Base-by-base conservation (phyloP, 768 basidiomycete species). In the Pleurotus salmoneostramineus region DNA sequence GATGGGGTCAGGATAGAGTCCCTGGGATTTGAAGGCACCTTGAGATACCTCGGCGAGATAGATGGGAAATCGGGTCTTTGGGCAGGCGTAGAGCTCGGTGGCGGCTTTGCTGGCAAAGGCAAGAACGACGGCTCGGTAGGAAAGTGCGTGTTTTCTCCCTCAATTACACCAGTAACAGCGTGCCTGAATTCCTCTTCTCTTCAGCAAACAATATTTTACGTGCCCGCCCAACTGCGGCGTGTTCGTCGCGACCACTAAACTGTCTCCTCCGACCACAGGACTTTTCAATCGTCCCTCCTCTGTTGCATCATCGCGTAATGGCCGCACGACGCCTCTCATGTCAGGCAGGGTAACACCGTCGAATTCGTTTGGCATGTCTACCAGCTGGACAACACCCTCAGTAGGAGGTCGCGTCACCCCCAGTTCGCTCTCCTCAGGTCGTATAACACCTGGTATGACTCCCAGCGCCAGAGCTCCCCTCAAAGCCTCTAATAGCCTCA, bases 51-150 rank as follows among this genome's bases (percentile, higher is more conserved):
- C 14, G 96, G 96, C 4, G 81, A 84, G 63, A 95, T 97, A 56
- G 87, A 91, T 14, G 92, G 92, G 51, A 98, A 98, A 70, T 78
- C 83, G 2, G 96, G 95, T 3, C 73, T 87, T 5, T 99, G 93
- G 91, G 96, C 92, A 12, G 96, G 96, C 11, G 92, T 99, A 17
- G 93, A 98, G 71, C 78, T 99, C 17, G 76, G 83, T 63, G 88
- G 87, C 36, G 91, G 91, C 5, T 96, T 94, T 67, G 71, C 80
- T 14, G 95, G 96, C 15, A 91, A 90, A 69, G 96, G 96, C 0
- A 99, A 98, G 76, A 99, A 99, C 65, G 84, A 98, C 64, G 96
- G 96, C 35, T 83, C 84, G 46, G 95, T 96, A 4, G 81, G 77
- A 61, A 93, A 92, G 95, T 97, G 68, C 77, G 93, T 55, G 17